phyloP scores from a whole-genome alignment of 345 rosid species.

The Populus deltoides region DNA sequence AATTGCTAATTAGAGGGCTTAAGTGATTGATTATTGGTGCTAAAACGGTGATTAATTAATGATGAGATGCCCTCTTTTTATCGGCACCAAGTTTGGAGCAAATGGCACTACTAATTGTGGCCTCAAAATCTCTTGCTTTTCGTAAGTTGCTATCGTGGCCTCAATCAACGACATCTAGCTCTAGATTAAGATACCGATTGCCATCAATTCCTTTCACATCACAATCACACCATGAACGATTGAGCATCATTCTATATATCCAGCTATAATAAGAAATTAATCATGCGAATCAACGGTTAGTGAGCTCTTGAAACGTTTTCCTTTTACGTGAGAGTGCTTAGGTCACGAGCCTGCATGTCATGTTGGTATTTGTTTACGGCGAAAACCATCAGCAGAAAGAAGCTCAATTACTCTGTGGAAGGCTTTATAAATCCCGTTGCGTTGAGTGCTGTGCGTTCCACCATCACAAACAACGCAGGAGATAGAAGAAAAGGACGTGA shows the following conservation, averaged over 20 bases:
- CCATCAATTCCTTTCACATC: neutral
- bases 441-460: conserved; percentile 6
- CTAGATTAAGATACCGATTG: neutral
- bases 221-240: neutral
- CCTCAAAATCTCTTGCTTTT: conserved; percentile 13
- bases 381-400: neutral
- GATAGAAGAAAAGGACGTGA: neutral
- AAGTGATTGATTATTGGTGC: conserved; percentile 21
- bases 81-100: conserved; percentile 20
- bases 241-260: neutral
- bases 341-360: neutral
- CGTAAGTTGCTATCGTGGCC: conserved; percentile 16
- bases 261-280: conserved; percentile 2
- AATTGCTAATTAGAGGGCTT: conserved; percentile 19
- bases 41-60: conserved; percentile 1
- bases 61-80: conserved; percentile 30
- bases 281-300: neutral
- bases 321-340: neutral
- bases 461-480: conserved; percentile 6
- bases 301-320: neutral
- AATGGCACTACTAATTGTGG: conserved; percentile 13
- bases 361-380: too few relatives aligned
- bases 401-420: neutral
- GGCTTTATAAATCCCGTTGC: neutral
- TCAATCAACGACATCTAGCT: conserved; percentile 22